Base-by-base conservation (phyloP, 23 red algal species). In the Gracilaria domingensis region DNA sequence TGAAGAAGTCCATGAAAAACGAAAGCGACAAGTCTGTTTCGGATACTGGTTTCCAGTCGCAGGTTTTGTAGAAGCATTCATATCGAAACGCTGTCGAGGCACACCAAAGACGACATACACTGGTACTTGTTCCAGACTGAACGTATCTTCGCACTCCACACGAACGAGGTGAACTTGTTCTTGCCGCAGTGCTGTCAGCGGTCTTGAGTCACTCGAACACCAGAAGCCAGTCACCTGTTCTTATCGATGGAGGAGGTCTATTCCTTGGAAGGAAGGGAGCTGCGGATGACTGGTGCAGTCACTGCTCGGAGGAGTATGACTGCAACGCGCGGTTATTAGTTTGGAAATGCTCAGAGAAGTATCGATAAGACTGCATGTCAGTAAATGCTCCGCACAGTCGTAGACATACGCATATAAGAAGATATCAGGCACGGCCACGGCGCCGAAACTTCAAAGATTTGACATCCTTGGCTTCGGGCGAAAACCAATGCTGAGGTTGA, bases 1-100 rank as follows among this genome's bases (percentile, higher is more conserved):
- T 49, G 72, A 33, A 1, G 45, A 77, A 77, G 72, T 77, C 72
- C 72, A 77, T 77, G 72, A 77, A 49, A 77, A 16, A 8, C 72
- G 72, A 42, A 49, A 77, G 30, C 72, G 38, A 51, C 45, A 77
- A 13, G 16, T 20, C 17, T 50, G 72, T 25, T 12, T 50, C 21
- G 72, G 30, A 51, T 26, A 29, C 42, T 45, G 40, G 39, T 50
- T 45, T 49, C 72, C 45, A 50, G 17, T 28, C 23, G 16, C 8
- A 0, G 14, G 39, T 28, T 77, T 77, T 50, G 34, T 32, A 12
- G 64, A 7, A 69, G 64, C 18, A 37, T 18, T 69, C 64, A 69
- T 69, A 17, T 7, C 30, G 8, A 11, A 2, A 32, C 30, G 64
- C 7, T 34, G 64, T 18, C 16, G 30, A 69, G 16, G 32, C 28